These are phyloP conservation scores for Panaeolus papilionaceus DNA, from an alignment of 768 basidiomycete genomes.

Conservation along the genomic window DNA sequence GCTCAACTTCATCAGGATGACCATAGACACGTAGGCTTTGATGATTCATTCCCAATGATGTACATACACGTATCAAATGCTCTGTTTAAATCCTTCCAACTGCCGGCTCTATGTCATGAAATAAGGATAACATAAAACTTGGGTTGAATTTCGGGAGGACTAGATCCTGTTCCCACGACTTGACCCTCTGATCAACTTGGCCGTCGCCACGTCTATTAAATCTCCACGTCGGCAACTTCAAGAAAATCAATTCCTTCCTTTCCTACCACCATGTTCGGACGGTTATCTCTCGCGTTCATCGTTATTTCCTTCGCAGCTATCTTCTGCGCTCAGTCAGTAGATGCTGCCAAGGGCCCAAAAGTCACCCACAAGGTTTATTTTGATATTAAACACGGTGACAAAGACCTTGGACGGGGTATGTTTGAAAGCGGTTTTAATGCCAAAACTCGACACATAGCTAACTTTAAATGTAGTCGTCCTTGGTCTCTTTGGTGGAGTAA, in stretches of 20 bases:
- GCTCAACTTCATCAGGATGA: too few species aligned
- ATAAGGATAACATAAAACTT: not conserved
- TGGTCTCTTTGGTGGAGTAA: slow-evolving; percentile 89
- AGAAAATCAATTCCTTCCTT: slow-evolving; percentile 21
- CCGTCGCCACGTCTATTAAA: slow-evolving; percentile 34
- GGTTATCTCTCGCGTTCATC: slow-evolving; percentile 65
- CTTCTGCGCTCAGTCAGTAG: slow-evolving; percentile 73
- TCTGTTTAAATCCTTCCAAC: not conserved
- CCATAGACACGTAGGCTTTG: not conserved
- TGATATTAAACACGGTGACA: slow-evolving; percentile 92
- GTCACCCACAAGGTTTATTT: slow-evolving; percentile 96
- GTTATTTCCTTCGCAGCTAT: slow-evolving; percentile 69
- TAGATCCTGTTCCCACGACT: slow-evolving; percentile 25
- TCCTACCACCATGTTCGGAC: slow-evolving; percentile 60
- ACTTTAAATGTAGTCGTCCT: slow-evolving; percentile 63
- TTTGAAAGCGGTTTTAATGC: slow-evolving; percentile 21
- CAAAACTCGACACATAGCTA: slow-evolving; percentile 18
- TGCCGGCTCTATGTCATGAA: not conserved
- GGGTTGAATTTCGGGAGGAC: not conserved
- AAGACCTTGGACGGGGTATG: slow-evolving; percentile 81
- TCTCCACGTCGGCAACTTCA: slow-evolving; percentile 29
- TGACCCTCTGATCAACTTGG: slow-evolving; percentile 19
- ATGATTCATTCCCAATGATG: not conserved
- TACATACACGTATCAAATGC: not conserved
- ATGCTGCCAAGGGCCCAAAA: slow-evolving; percentile 86